Evolutionary conservation across 371 early-diverging fungal genomes (phyloP).

Genomic region (Neoconidiobolus thromboides): DNA sequence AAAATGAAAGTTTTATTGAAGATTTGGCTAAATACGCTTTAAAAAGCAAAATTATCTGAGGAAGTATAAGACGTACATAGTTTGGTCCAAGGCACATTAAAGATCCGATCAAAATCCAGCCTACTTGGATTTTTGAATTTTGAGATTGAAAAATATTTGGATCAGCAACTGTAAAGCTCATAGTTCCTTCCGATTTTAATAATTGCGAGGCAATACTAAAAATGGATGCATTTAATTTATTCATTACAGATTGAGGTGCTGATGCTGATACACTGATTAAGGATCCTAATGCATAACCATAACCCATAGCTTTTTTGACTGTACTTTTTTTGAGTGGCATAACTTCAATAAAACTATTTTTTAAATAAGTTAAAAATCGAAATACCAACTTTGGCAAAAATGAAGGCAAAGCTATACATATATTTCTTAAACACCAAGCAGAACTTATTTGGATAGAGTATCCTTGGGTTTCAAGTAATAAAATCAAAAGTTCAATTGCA

Average conservation of each 20-base stretch:
- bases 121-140: conserved; percentile 32
- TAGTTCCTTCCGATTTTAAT: conserved; percentile 31
- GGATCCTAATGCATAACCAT: conserved; percentile 43
- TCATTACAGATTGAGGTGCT: conserved; percentile 49
- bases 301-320: conserved; percentile 33
- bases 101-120: conserved; percentile 59
- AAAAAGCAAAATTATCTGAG: conserved; percentile 38
- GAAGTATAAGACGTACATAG: conserved; percentile 57
- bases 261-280: conserved; percentile 48
- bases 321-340: conserved; percentile 19
- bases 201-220: conserved; percentile 58
- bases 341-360: conserved; percentile 30
- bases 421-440: conserved; percentile 47
- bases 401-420: conserved; percentile 42
- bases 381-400: conserved; percentile 37
- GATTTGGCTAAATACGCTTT: neutral
- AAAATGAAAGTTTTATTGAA: neutral
- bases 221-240: conserved; percentile 49
- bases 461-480: conserved; percentile 42
- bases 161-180: conserved; percentile 29
- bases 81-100: conserved; percentile 66
- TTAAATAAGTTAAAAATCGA: conserved; percentile 29
- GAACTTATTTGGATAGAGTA: conserved; percentile 55
- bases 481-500: conserved; percentile 37
- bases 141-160: conserved; percentile 9